Percentiles rank a stretch among this genome's conserved stretches.
These are phyloP conservation scores for Eutrema yunnanense DNA, from an alignment of 345 rosid genomes.

Conservation along the genomic window DNA sequence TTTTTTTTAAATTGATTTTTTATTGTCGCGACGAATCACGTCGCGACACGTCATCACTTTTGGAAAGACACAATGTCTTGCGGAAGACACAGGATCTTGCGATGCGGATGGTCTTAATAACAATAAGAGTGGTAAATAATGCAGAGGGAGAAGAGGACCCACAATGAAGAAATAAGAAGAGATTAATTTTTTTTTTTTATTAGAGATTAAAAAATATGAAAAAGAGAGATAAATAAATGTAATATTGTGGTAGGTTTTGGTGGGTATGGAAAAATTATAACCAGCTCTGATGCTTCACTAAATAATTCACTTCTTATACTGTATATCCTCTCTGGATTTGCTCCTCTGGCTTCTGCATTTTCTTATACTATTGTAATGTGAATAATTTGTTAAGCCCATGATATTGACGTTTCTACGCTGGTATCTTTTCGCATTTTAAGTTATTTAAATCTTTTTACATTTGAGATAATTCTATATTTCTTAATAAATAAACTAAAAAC, in stretches of 20 bases:
- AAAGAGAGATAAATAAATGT: not conserved
- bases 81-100: no score
- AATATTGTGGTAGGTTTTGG: slow-evolving; percentile 12
- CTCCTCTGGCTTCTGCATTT: slow-evolving; percentile 9
- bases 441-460: not conserved
- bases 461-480: not conserved
- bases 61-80: no score
- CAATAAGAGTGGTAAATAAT: slow-evolving; percentile 18
- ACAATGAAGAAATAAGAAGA: not conserved
- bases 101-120: no score
- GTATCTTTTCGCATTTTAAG: not conserved
- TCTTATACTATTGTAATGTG: not conserved
- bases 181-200: not conserved
- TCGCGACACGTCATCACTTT: no score
- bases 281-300: slow-evolving; percentile 7
- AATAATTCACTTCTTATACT: slow-evolving; percentile 1
- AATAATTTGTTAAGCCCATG: not conserved
- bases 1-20: no score
- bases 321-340: not conserved
- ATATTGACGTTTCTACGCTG: not conserved
- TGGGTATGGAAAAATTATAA: slow-evolving; percentile 8
- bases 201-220: not conserved
- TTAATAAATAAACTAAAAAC: not conserved
- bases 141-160: slow-evolving; percentile 12
- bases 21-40: no score